Percentiles rank a stretch among this genome's conserved stretches.
phyloP scores from a whole-genome alignment of 352 stramenopile genomes.

The Globisporangium cylindrosporum region DNA sequence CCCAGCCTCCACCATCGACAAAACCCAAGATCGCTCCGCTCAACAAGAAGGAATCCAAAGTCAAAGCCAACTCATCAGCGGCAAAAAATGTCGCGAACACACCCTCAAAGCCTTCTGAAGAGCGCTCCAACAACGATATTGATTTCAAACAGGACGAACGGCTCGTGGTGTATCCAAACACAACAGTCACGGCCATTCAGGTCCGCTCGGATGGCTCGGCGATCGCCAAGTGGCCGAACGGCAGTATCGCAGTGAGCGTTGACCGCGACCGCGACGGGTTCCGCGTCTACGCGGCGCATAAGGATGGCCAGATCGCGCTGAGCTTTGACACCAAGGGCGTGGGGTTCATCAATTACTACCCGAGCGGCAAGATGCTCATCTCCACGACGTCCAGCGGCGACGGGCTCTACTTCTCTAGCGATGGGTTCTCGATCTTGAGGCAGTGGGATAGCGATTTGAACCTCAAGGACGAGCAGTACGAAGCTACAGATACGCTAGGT shows the following conservation, averaged over 20 bases:
- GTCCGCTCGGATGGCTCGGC: conserved; percentile 62
- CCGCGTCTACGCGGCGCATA: conserved; percentile 67
- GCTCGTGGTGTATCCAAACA: conserved; percentile 44
- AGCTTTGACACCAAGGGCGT: conserved; percentile 66
- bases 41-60: conserved; percentile 8
- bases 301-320: conserved; percentile 59
- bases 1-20: conserved; percentile 27
- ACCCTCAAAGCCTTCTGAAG: neutral
- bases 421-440: conserved; percentile 40
- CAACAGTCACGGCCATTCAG: conserved; percentile 44
- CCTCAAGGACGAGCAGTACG: conserved; percentile 43
- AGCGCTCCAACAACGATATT: neutral
- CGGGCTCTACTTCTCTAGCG: conserved; percentile 51
- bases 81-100: conserved; percentile 13
- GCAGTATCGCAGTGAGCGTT: conserved; percentile 61
- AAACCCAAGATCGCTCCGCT: conserved; percentile 13
- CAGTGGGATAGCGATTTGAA: conserved; percentile 48
- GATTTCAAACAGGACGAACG: conserved; percentile 42
- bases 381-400: conserved; percentile 67
- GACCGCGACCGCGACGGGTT: conserved; percentile 62
- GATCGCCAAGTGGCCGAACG: conserved; percentile 63
- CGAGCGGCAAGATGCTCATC: conserved; percentile 66
- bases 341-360: conserved; percentile 78
- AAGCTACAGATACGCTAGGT: conserved; percentile 28
- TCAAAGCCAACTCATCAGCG: neutral